Evolutionary conservation across 2,329 filamentous ascomycete genomes (phyloP), one percentile per base, ranked within the genome.

Genomic region (Exophiala calicioides): DNA sequence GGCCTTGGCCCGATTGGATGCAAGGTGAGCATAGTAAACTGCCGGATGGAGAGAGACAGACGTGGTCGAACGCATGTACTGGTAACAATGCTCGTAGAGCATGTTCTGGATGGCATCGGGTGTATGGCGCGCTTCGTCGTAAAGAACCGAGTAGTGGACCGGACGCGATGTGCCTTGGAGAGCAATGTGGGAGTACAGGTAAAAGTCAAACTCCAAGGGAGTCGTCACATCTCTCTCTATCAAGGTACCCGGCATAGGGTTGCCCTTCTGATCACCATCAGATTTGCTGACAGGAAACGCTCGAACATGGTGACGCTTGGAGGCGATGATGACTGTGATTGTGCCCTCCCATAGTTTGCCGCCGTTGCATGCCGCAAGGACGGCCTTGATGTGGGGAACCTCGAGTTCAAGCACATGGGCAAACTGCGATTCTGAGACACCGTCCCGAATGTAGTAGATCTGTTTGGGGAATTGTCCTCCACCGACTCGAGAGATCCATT

Each of bases 111-210:
- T 74, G 2, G 84, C 77, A 31, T 87, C 82, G 0, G 84, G 75
- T 1, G 75, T 66, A 60, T 88, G 78, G 1, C 78, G 73, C 41
- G 84, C 80, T 65, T 97, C 90, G 62, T 98, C 93, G 35, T 86
- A 64, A 16, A 98, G 82, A 10, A 96, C 85, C 52, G 91, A 86
- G 66, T 98, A 98, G 60, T 95, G 89, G 0, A 94, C 89, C 0
- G 93, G 93, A 1, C 93, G 82, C 13, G 93, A 86, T 1, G 93
- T 98, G 18, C 93, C 93, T 68, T 98, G 93, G 56, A 98, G 90
- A 1, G 93, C 93, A 9, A 79, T 75, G 57, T 88, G 85, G 0
- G 83, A 76, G 60, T 77, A 80, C 8, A 87, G 68, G 57, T 85
- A 91, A 61, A 95, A 95, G 63, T 97, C 93, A 64, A 86, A 94